Evolutionary conservation across 768 basidiomycete species (phyloP).

Genomic region (Kwoniella europaea): DNA sequence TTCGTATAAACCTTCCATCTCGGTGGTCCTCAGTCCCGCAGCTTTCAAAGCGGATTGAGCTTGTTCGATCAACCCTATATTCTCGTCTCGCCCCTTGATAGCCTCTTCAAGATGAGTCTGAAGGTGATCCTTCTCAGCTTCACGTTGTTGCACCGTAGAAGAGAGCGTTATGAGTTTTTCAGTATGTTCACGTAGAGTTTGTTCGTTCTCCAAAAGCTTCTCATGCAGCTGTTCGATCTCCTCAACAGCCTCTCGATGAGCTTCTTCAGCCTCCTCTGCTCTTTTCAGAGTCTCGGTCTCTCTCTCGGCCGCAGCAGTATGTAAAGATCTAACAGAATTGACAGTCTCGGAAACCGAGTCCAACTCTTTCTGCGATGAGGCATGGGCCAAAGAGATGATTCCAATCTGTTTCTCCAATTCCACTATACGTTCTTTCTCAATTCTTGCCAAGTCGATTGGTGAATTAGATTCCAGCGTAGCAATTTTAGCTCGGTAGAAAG

Average conservation of each 20-base stretch:
- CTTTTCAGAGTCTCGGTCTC: slow-evolving; percentile 75
- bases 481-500: slow-evolving; percentile 94
- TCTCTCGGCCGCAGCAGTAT: slow-evolving; percentile 77
- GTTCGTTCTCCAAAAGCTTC: slow-evolving; percentile 67
- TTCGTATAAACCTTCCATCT: slow-evolving; percentile 75
- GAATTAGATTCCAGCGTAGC: slow-evolving; percentile 77
- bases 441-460: slow-evolving; percentile 67
- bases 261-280: slow-evolving; percentile 73
- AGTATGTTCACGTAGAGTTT: slow-evolving; percentile 73
- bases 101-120: slow-evolving; percentile 76
- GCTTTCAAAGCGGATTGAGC: slow-evolving; percentile 76
- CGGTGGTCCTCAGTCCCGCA: slow-evolving; percentile 75
- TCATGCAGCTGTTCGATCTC: slow-evolving; percentile 75
- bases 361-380: slow-evolving; percentile 66
- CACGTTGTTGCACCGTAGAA: slow-evolving; percentile 74
- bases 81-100: slow-evolving; percentile 73
- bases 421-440: slow-evolving; percentile 78
- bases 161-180: slow-evolving; percentile 75
- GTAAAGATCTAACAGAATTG: slow-evolving; percentile 69
- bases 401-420: slow-evolving; percentile 75
- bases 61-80: slow-evolving; percentile 85
- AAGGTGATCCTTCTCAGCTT: slow-evolving; percentile 73
- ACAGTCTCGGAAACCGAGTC: slow-evolving; percentile 74
- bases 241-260: slow-evolving; percentile 68
- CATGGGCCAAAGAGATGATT: slow-evolving; percentile 66